Evolutionary conservation across 352 stramenopile genomes (phyloP).

Genomic region (Elongisporangium anandrum): DNA sequence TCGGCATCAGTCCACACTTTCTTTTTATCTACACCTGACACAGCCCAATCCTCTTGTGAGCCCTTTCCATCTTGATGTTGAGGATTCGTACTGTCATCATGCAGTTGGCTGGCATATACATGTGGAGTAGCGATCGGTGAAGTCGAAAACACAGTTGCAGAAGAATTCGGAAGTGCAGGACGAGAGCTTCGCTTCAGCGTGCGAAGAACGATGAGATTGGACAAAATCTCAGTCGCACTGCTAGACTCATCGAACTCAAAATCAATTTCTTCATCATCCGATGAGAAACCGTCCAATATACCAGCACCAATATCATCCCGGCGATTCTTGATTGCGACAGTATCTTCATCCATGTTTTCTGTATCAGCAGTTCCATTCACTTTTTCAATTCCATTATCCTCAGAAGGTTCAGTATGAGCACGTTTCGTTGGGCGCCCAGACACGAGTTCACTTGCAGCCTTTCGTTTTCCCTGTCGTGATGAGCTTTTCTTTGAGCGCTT

Average conservation of each 20-base stretch:
- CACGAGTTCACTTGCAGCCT: slow-evolving; percentile 18
- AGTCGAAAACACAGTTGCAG: slow-evolving; percentile 7
- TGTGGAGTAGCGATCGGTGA: slow-evolving; percentile 24
- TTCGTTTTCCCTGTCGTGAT: slow-evolving; percentile 34
- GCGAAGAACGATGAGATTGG: slow-evolving; percentile 71
- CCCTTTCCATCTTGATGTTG: slow-evolving; percentile 11
- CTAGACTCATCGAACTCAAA: slow-evolving; percentile 63
- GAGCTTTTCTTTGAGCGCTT: slow-evolving; percentile 53
- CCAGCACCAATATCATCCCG: slow-evolving; percentile 18
- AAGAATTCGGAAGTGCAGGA: slow-evolving; percentile 11
- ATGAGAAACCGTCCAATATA: slow-evolving; percentile 28
- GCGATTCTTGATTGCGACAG: slow-evolving; percentile 1
- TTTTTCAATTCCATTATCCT: neutral
- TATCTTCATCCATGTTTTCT: neutral
- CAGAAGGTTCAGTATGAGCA: neutral
- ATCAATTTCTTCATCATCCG: slow-evolving; percentile 60
- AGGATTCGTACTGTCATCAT: neutral
- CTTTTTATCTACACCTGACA: neutral
- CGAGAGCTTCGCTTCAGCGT: slow-evolving; percentile 61
- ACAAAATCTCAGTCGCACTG: slow-evolving; percentile 75
- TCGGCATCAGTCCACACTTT: slow-evolving; percentile 38
- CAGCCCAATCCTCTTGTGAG: neutral
- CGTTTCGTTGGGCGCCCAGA: slow-evolving; percentile 17
- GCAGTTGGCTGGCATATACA: neutral
- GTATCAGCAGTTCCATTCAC: neutral